Evolutionary conservation across 2,329 filamentous ascomycete genomes (phyloP), one percentile per base, ranked within the genome.

Genomic region (Rhynchosporium secalis): DNA sequence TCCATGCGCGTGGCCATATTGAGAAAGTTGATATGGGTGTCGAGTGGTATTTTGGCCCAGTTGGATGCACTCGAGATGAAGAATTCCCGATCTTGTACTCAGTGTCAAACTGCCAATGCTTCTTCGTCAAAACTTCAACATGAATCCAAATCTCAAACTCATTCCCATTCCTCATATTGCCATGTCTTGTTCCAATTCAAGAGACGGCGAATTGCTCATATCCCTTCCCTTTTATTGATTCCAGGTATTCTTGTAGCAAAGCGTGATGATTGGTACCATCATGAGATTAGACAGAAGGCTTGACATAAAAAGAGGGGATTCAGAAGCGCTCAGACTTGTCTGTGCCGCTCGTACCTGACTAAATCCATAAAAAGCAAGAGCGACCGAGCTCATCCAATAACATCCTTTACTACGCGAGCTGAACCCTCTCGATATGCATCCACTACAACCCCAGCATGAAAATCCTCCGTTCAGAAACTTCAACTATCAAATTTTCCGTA

Each of bases 311-410:
- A 36, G 33, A 56, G 33, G 29, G 54, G 41, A 26, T 26, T 29
- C 7, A 56, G 33, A 6, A 56, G 54, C 40, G 54, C 28, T 28
- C 31, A 43, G 54, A 56, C 40, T 41, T 33, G 38, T 33, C 29
- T 46, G 54, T 56, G 41, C 28, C 52, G 7, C 20, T n/a, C 36
- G 52, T 56, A 20, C 52, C 54, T 56, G 54, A 45, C 54, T 56
- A 56, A 40, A 46, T 20, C 54, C 29, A 36, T 26, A 56, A 45
- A 7, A 2, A 46, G 40, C 29, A 45, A 45, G 26, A 45, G 20
- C 26, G 15, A 33, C n/a, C 2, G 3, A 4, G 1, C 5, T 20
- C 28, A 33, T 6, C 52, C 54, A 56, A 56, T 46, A 20, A 56
- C 40, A 26, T 15, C 13, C 3, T 12, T 15, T 20, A 4, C 13